Evolutionary conservation across 352 stramenopile genomes (phyloP), one percentile per base, ranked within the genome.

Genomic region (Phytophthora macrochlamydospora): DNA sequence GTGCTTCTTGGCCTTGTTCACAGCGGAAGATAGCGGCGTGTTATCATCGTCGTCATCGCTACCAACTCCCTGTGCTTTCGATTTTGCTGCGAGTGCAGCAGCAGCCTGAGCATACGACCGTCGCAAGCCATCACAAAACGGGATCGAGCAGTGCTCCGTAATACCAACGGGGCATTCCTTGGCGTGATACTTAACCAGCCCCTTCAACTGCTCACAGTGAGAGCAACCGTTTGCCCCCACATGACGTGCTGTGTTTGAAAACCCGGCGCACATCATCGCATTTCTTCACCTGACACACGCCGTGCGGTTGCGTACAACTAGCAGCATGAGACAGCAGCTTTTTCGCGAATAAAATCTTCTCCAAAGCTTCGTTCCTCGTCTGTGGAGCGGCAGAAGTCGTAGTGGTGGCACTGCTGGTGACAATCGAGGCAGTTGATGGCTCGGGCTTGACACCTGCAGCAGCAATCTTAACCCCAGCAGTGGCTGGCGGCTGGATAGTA

Each of bases 331-430:
- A 87, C 9, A 96, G 40, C 13, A 96, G 77, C 33, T 90, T 79
- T 40, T 93, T 94, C 2, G 88, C 88, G 54, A 94, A 95, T 51
- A 92, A 73, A 42, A 95, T 94, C 55, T 93, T 95, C 58, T 92
- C 88, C 52, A 89, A 61, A 7, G 85, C 76, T 57, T 94, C 84
- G 51, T 84, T 85, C 55, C 79, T 84, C 8, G 69, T 61, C 7
- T 76, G 67, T 12, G 37, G 48, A n/a, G 65, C 50, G 58, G 53
- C 45, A 40, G 66, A 53, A 7, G 73, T 54, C 46, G 62, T 37
- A 37, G 60, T 51, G 2, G 71, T 54, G 7, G 55, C 49, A 30
- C 44, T 30, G 32, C 14, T 43, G 8, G 31, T 42, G 2, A 53
- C 12, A 38, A 45, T 46, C n/a, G 60, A 18, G 0, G 28, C 18